Evolutionary conservation across 202 grass and related monocot genomes (phyloP).

Genomic region (Schoenoplectus triqueter): DNA sequence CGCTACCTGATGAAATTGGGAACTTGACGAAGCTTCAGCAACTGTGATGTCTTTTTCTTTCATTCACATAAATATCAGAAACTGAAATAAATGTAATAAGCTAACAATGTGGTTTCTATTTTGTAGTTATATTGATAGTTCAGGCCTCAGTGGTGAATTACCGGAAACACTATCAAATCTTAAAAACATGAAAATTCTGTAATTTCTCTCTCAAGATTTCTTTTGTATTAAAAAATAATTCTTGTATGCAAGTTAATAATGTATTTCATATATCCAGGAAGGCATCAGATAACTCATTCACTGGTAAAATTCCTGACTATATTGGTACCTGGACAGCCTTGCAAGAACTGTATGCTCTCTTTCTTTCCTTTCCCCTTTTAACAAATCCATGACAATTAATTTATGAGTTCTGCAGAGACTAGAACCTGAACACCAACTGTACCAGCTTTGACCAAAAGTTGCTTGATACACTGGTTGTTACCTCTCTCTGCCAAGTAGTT

Average conservation of each 20-base stretch:
- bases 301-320: conserved; percentile 76
- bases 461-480: conserved; percentile 21
- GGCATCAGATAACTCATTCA: conserved; percentile 81
- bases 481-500: not conserved
- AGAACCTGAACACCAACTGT: not conserved
- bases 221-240: conserved; percentile 32
- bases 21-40: conserved; percentile 57
- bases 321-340: conserved; percentile 62
- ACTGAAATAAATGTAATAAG: not conserved
- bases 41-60: conserved; percentile 50
- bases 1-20: conserved; percentile 68
- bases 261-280: conserved; percentile 45
- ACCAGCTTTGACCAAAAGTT: not conserved
- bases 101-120: not conserved
- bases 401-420: not conserved
- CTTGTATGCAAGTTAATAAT: not conserved
- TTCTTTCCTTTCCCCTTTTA: not conserved
- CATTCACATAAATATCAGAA: not conserved
- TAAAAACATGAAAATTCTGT: conserved; percentile 43
- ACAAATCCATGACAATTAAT: not conserved
- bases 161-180: conserved; percentile 60
- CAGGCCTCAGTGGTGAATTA: conserved; percentile 61
- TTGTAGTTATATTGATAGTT: conserved; percentile 60
- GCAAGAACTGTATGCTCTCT: conserved; percentile 52
- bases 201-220: not conserved